phyloP scores from a whole-genome alignment of 2,329 filamentous ascomycete genomes.

The Hypoxylon sp. region DNA sequence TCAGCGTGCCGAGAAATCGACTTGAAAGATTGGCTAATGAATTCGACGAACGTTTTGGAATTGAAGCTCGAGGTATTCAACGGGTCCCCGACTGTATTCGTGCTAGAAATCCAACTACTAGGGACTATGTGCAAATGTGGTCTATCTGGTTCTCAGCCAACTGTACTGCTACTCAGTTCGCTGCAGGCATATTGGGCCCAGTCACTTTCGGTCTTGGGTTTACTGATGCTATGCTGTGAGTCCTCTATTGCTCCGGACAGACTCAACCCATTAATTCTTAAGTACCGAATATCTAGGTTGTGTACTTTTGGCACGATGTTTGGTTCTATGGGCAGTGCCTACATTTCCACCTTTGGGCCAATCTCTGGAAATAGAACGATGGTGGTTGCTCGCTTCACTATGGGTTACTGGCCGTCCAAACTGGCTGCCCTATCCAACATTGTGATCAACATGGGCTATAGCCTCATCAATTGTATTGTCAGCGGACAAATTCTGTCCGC shows the following conservation, averaged over 20 bases:
- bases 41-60: constrained; percentile 13
- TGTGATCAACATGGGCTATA: constrained; percentile 53
- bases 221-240: constrained; percentile 11
- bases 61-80: constrained; percentile 60
- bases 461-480: constrained; percentile 74
- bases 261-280: not conserved
- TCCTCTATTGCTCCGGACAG: not conserved
- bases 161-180: constrained; percentile 61
- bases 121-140: constrained; percentile 27
- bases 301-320: constrained; percentile 50
- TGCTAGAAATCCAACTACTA: constrained; percentile 51
- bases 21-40: constrained; percentile 17
- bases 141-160: constrained; percentile 62
- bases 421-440: constrained; percentile 52
- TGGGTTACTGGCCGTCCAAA: constrained; percentile 56
- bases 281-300: constrained; percentile 24
- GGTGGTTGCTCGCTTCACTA: constrained; percentile 52
- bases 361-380: constrained; percentile 51
- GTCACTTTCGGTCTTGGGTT: constrained; percentile 51
- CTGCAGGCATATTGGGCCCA: constrained; percentile 53
- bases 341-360: constrained; percentile 53
- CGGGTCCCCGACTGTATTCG: constrained; percentile 58
- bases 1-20: constrained; percentile 7
- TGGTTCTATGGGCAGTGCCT: constrained; percentile 49
- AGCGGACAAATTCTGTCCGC: constrained; percentile 78